phyloP scores from a whole-genome alignment of 345 rosid species.

The Raphanus raphanistrum region DNA sequence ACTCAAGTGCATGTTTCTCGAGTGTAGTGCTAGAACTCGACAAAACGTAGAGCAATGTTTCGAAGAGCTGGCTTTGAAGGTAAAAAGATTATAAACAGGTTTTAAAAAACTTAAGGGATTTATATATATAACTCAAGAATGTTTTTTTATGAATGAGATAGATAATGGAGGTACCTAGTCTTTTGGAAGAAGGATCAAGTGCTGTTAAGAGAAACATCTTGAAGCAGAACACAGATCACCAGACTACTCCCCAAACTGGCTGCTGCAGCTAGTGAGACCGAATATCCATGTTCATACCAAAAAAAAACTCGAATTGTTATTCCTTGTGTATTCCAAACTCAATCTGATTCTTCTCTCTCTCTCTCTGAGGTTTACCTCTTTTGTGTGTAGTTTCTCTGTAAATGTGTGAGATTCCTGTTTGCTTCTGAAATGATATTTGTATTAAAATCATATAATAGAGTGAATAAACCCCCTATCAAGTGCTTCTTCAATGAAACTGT shows the following conservation, averaged over 20 bases:
- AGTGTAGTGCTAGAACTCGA: conserved; percentile 92
- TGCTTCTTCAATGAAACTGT: background rate
- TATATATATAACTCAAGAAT: conserved; percentile 2
- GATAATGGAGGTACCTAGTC: conserved; percentile 97
- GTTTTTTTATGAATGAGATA: conserved; percentile 26
- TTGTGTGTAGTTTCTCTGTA: conserved; percentile 39
- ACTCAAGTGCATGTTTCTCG: conserved; percentile 70
- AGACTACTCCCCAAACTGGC: conserved; percentile 37
- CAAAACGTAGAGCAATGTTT: conserved; percentile 88
- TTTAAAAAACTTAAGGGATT: background rate
- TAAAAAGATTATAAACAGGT: conserved; percentile 20
- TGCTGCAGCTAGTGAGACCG: conserved; percentile 53
- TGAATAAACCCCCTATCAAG: background rate
- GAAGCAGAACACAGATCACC: conserved; percentile 67
- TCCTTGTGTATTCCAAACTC: conserved; percentile 1
- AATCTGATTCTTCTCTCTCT: conserved; percentile 15
- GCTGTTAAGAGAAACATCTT: conserved; percentile 67
- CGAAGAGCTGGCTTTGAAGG: conserved; percentile 87
- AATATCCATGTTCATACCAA: background rate
- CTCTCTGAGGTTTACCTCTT: conserved; percentile 14
- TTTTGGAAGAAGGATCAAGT: conserved; percentile 84
- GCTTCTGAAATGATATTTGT: conserved; percentile 32
- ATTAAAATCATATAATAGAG: conserved; percentile 21
- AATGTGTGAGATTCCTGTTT: conserved; percentile 25
- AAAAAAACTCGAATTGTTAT: background rate